Evolutionary conservation across 2,329 filamentous ascomycete genomes (phyloP), one percentile per base, ranked within the genome.

Genomic region (Colletotrichum filicis): DNA sequence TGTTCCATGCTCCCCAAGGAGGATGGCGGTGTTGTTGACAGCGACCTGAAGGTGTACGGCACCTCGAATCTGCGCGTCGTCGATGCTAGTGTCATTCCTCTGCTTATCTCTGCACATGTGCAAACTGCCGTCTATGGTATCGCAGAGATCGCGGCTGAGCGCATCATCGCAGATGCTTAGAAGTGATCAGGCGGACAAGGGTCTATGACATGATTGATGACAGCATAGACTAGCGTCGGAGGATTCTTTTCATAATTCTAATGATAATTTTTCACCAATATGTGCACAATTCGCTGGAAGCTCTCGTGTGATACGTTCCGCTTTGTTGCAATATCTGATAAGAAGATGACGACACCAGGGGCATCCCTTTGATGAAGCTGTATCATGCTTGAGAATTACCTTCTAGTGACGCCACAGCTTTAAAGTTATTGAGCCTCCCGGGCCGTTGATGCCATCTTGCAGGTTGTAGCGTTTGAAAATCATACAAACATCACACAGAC

Each of bases 81-180:
- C 3, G 87, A 89, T 77, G 86, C 86, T 0, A 86, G 84, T 19
- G 77, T 87, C 24, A 84, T 89, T n/a, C 87, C 87, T 1, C 79
- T 87, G 80, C 85, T 80, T 79, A 84, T 71, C 79, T 87, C 79
- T 80, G 85, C 76, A 0, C 82, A 87, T 16, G 86, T 88, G 24
- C 87, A 89, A 75, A 87, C 86, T 42, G 83, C 85, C 0, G 85
- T 89, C 1, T 89, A 89, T 71, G 87, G 86, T 78, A 81, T 88
- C 71, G 87, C 82, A 9, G 88, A 90, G 78, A 88, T 85, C 76
- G 80, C 80, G 14, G 79, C 83, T 12, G 72, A 78, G 19, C 70
- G 76, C 4, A 79, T 82, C 55, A 75, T 75, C 24, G 67, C 64
- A 6, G 65, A 72, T 16, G 74, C 64, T 2, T 30, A 53, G 49